Percentiles rank a stretch among this genome's conserved stretches.
phyloP scores from a whole-genome alignment of 371 early-diverging fungal species.

The Catenaria anguillulae region DNA sequence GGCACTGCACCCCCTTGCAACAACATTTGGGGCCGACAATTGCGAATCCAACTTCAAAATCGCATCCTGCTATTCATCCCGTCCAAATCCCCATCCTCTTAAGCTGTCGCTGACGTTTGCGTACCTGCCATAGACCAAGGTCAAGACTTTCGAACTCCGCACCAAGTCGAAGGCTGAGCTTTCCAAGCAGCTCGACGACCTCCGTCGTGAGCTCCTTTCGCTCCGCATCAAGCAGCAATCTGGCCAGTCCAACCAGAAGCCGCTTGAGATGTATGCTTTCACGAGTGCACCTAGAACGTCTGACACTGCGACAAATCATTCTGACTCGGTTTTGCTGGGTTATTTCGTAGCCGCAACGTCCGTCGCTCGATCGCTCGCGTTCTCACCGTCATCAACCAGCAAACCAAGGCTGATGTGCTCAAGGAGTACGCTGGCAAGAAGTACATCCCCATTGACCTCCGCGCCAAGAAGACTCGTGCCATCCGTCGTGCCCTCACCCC shows the following conservation, averaged over 20 bases:
- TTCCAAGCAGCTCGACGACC: slow-evolving; percentile 68
- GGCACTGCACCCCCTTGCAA: too few relatives aligned
- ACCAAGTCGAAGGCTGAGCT: slow-evolving; percentile 81
- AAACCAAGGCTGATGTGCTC: slow-evolving; percentile 65
- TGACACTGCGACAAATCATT: too few relatives aligned
- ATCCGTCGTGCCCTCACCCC: slow-evolving; percentile 82
- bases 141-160: slow-evolving; percentile 83
- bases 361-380: slow-evolving; percentile 87
- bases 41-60: too few relatives aligned
- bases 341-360: slow-evolving; percentile 49
- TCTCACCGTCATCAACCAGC: slow-evolving; percentile 81
- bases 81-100: too few relatives aligned
- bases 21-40: too few relatives aligned
- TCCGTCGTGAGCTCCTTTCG: slow-evolving; percentile 78
- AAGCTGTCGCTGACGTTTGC: too few relatives aligned
- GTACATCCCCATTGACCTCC: slow-evolving; percentile 80
- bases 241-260: slow-evolving; percentile 54
- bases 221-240: slow-evolving; percentile 84
- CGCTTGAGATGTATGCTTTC: slow-evolving; percentile 65
- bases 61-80: too few relatives aligned
- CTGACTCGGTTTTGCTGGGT: too few relatives aligned
- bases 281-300: too few relatives aligned
- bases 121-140: slow-evolving; percentile 43
- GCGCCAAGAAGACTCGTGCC: slow-evolving; percentile 91
- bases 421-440: slow-evolving; percentile 76